Percentiles rank a stretch among this genome's conserved stretches.
phyloP scores from a whole-genome alignment of 306 rosid species.

The Cucumis sativus region Cucumber_9930_V3 NC_026658.2:23078001-23078500 shows the following conservation, averaged over 20 bases:
- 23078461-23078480: not conserved
- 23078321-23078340: not conserved
- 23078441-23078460: not conserved
- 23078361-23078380: not conserved
- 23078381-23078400: not conserved
- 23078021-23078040: constrained; percentile 5
- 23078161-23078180: constrained; percentile 33
- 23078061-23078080: constrained; percentile 20
- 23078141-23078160: constrained; percentile 30
- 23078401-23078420: not conserved
- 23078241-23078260: constrained; percentile 27
- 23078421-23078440: not conserved
- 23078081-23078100: constrained; percentile 12
- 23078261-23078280: constrained; percentile 31
- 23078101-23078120: constrained; percentile 33
- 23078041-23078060: constrained; percentile 30
- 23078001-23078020: constrained; percentile 7
- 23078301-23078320: constrained; percentile 18
- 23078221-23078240: constrained; percentile 41
- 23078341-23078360: not conserved
- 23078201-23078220: constrained; percentile 36
- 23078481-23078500: not conserved
- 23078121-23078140: constrained; percentile 33
- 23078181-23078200: constrained; percentile 40
- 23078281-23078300: constrained; percentile 34